Percentiles rank a stretch among this genome's conserved stretches.
Evolutionary conservation across 805 yeast species (phyloP).

Genomic region (Blastobotrys peoriensis): DNA sequence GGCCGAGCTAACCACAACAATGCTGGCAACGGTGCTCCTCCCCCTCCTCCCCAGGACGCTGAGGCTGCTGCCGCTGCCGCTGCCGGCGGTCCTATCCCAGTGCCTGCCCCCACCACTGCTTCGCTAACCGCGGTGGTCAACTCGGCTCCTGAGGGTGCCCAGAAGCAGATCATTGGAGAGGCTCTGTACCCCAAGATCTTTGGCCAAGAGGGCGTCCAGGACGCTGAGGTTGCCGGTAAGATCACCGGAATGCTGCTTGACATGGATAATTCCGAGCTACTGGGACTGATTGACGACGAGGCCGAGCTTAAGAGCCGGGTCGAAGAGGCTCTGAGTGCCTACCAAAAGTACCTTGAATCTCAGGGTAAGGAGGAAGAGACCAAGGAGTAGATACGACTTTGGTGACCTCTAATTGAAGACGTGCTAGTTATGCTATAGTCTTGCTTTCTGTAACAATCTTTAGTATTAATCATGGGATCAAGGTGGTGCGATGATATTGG

Average conservation of each 20-base stretch:
- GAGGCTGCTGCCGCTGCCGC: slow-evolving; percentile 11
- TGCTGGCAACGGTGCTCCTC: slow-evolving; percentile 2
- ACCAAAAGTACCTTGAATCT: slow-evolving; percentile 74
- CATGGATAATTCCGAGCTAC: slow-evolving; percentile 85
- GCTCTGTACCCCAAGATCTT: slow-evolving; percentile 90
- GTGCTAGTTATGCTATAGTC: no score
- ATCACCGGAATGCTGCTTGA: slow-evolving; percentile 98
- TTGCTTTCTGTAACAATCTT: not conserved
- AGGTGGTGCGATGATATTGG: no score
- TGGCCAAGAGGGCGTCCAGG: slow-evolving; percentile 78
- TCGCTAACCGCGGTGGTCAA: slow-evolving; percentile 64
- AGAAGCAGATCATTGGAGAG: slow-evolving; percentile 97
- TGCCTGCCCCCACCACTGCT: slow-evolving; percentile 33
- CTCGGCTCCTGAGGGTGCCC: slow-evolving; percentile 72
- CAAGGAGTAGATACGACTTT: no score
- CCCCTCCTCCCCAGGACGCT: slow-evolving; percentile 16
- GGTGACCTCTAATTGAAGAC: no score
- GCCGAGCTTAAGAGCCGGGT: slow-evolving; percentile 84
- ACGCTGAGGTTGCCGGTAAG: slow-evolving; percentile 95
- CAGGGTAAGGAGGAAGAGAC: slow-evolving; percentile 29
- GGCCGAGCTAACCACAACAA: slow-evolving; percentile 9
- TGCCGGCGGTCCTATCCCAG: slow-evolving; percentile 12
- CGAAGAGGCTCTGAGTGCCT: slow-evolving; percentile 91
- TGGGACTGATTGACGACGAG: slow-evolving; percentile 84
- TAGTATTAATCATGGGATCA: not conserved